Evolutionary conservation across 2,329 filamentous ascomycete genomes (phyloP).

Genomic region (Colletotrichum eleusines): DNA sequence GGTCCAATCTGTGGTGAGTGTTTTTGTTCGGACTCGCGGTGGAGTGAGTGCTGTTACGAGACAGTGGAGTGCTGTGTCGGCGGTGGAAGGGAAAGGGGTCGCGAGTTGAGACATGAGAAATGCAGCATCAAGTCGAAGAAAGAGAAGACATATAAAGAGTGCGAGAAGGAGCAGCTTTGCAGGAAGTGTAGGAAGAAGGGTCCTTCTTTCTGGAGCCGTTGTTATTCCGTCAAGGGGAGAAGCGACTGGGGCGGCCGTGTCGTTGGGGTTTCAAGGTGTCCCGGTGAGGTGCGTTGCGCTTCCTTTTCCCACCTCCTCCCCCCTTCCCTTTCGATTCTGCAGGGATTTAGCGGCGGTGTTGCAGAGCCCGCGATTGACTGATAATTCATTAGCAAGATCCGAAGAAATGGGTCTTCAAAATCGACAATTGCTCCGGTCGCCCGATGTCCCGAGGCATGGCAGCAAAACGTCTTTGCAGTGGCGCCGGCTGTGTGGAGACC

Average conservation of each 20-base stretch:
- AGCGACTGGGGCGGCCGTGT: constrained; percentile 33
- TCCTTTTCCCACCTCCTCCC: background rate
- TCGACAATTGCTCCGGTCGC: background rate
- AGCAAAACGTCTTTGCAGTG: background rate
- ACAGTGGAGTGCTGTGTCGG: constrained; percentile 12
- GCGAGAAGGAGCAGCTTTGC: background rate
- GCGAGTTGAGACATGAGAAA: background rate
- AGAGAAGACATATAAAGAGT: background rate
- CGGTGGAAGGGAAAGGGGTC: background rate
- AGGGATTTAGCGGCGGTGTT: background rate
- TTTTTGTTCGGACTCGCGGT: constrained; percentile 11
- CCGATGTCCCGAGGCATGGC: background rate
- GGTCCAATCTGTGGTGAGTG: background rate
- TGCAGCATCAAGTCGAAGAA: background rate
- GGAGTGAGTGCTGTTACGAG: constrained; percentile 23
- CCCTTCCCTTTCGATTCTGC: background rate
- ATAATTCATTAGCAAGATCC: constrained; percentile 24
- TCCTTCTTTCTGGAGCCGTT: constrained; percentile 2
- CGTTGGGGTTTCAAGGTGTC: constrained; percentile 31
- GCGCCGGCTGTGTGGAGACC: background rate
- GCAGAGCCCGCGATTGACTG: too few relatives aligned
- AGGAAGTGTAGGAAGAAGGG: constrained; percentile 8
- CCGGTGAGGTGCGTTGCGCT: constrained; percentile 25
- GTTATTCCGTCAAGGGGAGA: constrained; percentile 5
- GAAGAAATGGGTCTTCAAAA: constrained; percentile 18